phyloP scores from a whole-genome alignment of 2,329 filamentous ascomycete genomes.

The Phialocephala sp. region DNA sequence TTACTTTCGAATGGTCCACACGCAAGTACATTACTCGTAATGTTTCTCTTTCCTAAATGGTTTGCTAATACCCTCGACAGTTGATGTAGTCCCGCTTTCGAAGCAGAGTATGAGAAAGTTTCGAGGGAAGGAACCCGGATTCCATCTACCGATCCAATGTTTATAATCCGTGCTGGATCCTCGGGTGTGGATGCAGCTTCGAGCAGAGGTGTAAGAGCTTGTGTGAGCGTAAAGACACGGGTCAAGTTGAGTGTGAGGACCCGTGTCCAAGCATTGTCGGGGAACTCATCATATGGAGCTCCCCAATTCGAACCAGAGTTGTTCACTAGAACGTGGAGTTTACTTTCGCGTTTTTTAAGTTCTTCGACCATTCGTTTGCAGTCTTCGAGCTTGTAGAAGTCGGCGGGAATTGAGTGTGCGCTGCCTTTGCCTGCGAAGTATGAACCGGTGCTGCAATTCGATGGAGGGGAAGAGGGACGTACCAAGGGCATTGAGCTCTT shows the following conservation, averaged over 20 bases:
- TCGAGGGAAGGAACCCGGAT: conserved; percentile 63
- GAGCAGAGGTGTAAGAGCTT: conserved; percentile 66
- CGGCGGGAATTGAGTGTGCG: conserved; percentile 64
- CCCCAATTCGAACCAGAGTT: conserved; percentile 72
- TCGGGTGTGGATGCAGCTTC: conserved; percentile 52
- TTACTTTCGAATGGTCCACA: conserved; percentile 75
- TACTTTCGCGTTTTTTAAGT: conserved; percentile 55
- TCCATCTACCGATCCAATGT: conserved; percentile 69
- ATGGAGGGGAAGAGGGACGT: conserved; percentile 29
- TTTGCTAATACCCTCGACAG: conserved; percentile 67
- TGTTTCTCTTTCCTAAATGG: conserved; percentile 63
- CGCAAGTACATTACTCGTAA: conserved; percentile 72
- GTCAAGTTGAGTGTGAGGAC: conserved; percentile 67
- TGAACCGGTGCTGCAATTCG: not conserved
- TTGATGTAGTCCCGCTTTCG: conserved; percentile 69
- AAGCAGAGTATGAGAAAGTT: conserved; percentile 65
- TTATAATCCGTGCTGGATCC: conserved; percentile 63
- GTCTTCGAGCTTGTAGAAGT: conserved; percentile 67
- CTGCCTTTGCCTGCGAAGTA: conserved; percentile 49
- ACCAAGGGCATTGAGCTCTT: conserved; percentile 60
- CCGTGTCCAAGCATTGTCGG: conserved; percentile 62
- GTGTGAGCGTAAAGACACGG: conserved; percentile 67
- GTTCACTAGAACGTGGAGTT: conserved; percentile 68
- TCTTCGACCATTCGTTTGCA: conserved; percentile 63
- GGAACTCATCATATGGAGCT: conserved; percentile 62